These are phyloP conservation scores for Papiliotrema flavescens DNA, from an alignment of 1,284 basidiomycete species.

Conservation along the genomic window DNA sequence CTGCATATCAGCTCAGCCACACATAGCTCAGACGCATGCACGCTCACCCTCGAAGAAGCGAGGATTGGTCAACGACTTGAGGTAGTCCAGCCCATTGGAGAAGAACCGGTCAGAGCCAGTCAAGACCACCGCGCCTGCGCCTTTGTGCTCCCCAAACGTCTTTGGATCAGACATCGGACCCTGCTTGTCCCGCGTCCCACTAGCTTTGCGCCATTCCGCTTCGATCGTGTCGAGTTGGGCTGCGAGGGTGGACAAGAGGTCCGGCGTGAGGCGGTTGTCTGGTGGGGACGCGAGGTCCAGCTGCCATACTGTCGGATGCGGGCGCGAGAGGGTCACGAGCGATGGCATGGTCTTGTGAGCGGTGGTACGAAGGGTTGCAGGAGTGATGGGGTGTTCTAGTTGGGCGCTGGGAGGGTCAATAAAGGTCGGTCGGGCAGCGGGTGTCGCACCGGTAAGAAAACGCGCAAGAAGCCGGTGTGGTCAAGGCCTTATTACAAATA, in stretches of 20 bases:
- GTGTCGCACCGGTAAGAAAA: background rate
- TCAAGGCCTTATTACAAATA: no score
- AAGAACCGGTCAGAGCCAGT: constrained; percentile 82
- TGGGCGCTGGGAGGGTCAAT: no score
- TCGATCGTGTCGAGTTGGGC: constrained; percentile 71
- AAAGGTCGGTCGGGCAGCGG: background rate
- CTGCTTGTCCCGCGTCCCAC: constrained; percentile 46
- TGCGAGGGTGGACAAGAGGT: constrained; percentile 35
- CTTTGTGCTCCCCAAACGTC: constrained; percentile 49
- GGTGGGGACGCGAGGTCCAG: constrained; percentile 43
- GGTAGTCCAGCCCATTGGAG: constrained; percentile 78
- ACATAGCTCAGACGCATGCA: background rate
- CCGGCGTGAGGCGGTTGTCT: constrained; percentile 46
- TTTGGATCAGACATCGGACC: constrained; percentile 45
- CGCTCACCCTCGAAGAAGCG: constrained; percentile 69
- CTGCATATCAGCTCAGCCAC: constrained; percentile 13
- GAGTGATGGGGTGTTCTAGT: background rate
- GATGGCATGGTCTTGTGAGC: constrained; percentile 5
- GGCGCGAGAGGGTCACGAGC: constrained; percentile 29
- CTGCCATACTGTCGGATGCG: constrained; percentile 33
- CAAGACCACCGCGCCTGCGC: constrained; percentile 67
- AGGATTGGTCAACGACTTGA: constrained; percentile 59
- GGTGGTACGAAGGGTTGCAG: background rate
- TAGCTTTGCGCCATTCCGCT: constrained; percentile 65
- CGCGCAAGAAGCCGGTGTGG: background rate